phyloP scores from a whole-genome alignment of 805 yeast species.

The Yarrowia alimentaria region DNA sequence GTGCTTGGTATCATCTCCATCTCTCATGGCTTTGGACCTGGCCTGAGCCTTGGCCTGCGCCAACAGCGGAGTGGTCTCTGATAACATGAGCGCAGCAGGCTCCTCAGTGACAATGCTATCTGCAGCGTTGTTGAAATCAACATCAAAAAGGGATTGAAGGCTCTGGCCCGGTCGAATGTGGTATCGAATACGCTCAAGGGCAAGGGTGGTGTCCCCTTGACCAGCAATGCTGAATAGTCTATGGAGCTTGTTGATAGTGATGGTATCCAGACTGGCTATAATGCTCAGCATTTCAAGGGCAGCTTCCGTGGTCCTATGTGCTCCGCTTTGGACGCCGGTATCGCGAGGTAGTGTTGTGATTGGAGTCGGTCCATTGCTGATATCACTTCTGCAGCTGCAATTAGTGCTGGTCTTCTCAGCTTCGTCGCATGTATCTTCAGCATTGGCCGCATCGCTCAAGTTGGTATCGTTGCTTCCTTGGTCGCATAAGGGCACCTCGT shows the following conservation, averaged over 20 bases:
- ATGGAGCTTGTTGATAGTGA: conserved; percentile 13
- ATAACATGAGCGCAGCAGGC: not conserved
- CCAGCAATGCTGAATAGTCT: conserved; percentile 15
- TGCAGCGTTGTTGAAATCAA: not conserved
- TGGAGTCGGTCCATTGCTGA: conserved; percentile 1
- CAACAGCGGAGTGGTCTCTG: not conserved
- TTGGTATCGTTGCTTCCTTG: not conserved
- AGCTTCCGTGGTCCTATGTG: not conserved
- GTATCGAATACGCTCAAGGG: conserved; percentile 2
- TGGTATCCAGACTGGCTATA: conserved; percentile 12
- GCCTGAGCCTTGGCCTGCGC: not conserved
- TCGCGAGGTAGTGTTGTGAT: conserved; percentile 18
- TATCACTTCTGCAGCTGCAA: too few relatives aligned
- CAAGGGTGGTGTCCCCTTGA: conserved; percentile 3
- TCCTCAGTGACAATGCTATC: conserved; percentile 1
- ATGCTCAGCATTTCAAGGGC: conserved; percentile 17
- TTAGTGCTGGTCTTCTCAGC: too few relatives aligned
- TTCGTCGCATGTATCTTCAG: too few relatives aligned
- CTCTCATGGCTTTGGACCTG: too few relatives aligned
- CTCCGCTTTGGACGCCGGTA: not conserved
- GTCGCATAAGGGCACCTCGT: not conserved
- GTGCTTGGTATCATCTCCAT: not conserved
- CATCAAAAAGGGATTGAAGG: conserved; percentile 1
- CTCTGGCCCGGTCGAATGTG: not conserved
- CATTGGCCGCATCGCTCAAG: not conserved